phyloP scores from a whole-genome alignment of 352 stramenopile genomes.

The Globisporangium okanoganense region DNA sequence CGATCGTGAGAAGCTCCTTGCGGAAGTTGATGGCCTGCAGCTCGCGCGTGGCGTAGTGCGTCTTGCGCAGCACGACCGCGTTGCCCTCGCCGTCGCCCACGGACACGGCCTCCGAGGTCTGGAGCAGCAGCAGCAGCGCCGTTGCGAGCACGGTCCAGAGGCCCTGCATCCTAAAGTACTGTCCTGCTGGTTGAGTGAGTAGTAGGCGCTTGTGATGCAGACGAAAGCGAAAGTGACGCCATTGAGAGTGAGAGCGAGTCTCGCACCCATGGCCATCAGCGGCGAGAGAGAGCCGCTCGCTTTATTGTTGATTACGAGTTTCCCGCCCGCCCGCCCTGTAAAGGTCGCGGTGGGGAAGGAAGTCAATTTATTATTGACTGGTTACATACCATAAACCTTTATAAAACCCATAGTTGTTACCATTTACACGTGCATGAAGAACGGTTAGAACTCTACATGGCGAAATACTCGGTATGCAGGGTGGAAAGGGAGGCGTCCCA shows the following conservation, averaged over 20 bases:
- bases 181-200: no score
- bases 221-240: conserved; percentile 3
- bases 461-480: neutral
- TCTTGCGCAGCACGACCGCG: conserved; percentile 8
- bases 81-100: conserved; percentile 2
- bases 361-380: neutral
- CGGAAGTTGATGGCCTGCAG: conserved; percentile 45
- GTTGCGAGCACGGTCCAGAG: neutral
- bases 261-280: neutral
- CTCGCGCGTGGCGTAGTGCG: conserved; percentile 3
- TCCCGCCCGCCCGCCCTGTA: neutral
- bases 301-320: neutral
- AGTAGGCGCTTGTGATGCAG: neutral
- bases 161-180: no score
- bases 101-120: neutral
- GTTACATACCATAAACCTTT: neutral
- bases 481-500: neutral
- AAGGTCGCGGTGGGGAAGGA: conserved; percentile 1
- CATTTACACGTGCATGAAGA: no score
- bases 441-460: neutral
- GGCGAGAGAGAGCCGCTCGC: neutral
- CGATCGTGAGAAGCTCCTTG: conserved; percentile 26
- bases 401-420: no score
- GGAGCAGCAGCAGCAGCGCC: neutral
- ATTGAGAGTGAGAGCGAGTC: neutral